These are phyloP conservation scores for Scalesia atractyloides DNA, from an alignment of 129 eudicot species.

Conservation along the genomic window DNA sequence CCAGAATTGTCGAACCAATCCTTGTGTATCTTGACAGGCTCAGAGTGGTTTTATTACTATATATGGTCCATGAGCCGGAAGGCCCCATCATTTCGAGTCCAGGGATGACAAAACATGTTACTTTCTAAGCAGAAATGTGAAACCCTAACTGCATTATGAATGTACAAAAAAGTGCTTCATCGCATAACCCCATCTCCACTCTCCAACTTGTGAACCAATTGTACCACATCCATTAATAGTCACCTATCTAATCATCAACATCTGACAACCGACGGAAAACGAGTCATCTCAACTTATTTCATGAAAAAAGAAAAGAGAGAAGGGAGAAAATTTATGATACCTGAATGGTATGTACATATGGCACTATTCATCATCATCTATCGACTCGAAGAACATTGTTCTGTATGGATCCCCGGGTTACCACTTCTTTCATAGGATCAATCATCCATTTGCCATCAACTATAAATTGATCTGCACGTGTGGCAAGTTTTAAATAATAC, in stretches of 20 bases:
- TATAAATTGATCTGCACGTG: slow-evolving; percentile 73
- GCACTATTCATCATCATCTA: slow-evolving; percentile 35
- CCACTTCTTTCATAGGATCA: slow-evolving; percentile 81
- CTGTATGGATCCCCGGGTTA: slow-evolving; percentile 47
- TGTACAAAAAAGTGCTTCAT: slow-evolving; percentile 15
- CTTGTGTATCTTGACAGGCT: neutral
- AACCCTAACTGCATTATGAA: slow-evolving; percentile 21
- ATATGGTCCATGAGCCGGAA: slow-evolving; percentile 10
- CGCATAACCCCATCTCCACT: slow-evolving; percentile 17
- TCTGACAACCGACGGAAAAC: slow-evolving; percentile 13
- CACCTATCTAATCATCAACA: slow-evolving; percentile 35
- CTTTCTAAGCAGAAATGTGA: neutral
- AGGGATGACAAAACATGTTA: neutral
- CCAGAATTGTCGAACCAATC: neutral
- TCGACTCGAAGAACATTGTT: slow-evolving; percentile 86
- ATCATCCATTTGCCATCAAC: slow-evolving; percentile 85
- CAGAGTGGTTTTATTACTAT: neutral
- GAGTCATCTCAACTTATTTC: neutral
- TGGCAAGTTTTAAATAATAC: neutral
- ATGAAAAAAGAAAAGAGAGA: neutral
- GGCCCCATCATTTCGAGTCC: slow-evolving; percentile 4
- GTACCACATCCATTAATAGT: slow-evolving; percentile 11
- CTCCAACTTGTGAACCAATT: slow-evolving; percentile 4
- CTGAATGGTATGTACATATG: slow-evolving; percentile 29
- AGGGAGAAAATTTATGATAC: slow-evolving; percentile 3